Evolutionary conservation across 306 rosid species (phyloP), one percentile per base, ranked within the genome.

Genomic region (Quercus aquifolioides): DNA sequence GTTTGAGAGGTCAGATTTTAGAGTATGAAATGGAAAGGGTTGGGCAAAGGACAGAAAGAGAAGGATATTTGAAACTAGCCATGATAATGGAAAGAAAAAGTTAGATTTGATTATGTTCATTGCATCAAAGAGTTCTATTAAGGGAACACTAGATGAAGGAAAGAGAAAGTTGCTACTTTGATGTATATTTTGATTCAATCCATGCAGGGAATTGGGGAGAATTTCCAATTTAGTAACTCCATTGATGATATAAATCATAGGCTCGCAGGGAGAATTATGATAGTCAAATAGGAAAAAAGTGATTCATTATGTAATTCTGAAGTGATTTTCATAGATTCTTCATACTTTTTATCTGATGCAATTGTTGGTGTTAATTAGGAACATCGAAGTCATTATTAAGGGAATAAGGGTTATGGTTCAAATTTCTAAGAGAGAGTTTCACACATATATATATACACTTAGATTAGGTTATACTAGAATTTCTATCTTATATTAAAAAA

Each of bases 381-480:
- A 41, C 46, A 41, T 41, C 0, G 3, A 41, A 41, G 46, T 41
- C 46, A 41, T 41, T 41, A 8, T 41, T 41, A 41, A 41, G 46
- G 46, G 12, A 12, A 8, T 1, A 8, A 2, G 46, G 0, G 11
- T 41, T 1, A 7, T 41, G 11, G 3, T 41, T 41, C 0, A 41
- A 41, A 2, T 41, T 0, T 41, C 1, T 0, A 38, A 0, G 12
- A 41, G 12, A 0, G 1, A 38, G 0, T 0, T 38, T 41, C 3
- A 41, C 10, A 7, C 3, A 38, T 9, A 41, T 0, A 38, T 0
- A 41, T 2, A 8, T 0, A 38, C 3, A 7, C 12, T 41, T 41
- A 41, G 3, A 41, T 41, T 41, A 41, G 0, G 11, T 8, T 41
- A 41, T 0, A 41, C 46, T 41, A 8, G 0, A 41, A 41, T 41